Evolutionary conservation across 2,329 filamentous ascomycete genomes (phyloP), one percentile per base, ranked within the genome.

Genomic region (Ophiostoma piceae): DNA sequence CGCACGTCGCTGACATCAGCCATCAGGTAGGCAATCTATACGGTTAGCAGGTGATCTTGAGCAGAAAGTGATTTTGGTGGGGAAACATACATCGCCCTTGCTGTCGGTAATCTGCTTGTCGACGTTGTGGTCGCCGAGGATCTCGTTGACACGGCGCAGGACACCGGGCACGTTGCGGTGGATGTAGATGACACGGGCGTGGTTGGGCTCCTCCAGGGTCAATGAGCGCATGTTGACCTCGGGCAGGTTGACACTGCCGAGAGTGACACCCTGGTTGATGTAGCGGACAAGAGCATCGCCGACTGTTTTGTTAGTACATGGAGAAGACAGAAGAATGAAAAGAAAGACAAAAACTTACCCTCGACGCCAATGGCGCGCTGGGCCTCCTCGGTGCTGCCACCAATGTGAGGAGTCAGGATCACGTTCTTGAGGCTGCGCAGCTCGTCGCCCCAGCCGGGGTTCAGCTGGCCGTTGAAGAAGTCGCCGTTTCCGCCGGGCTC

Each of bases 41-140:
- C 66, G 67, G 72, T 67, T 62, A 64, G 62, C 62, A 65, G 7
- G n/a, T 65, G 62, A 5, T 43, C 5, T 22, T 65, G 62, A 5
- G 54, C 14, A 9, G 41, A 2, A 64, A 22, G 35, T 35, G 1
- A 35, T 35, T 35, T 35, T 14, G 14, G 29, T 26, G 7, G 47
- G 32, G 19, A 54, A 14, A 70, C 73, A 8, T 60, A 95, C 86
- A 85, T 98, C 94, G 75, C 93, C 94, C 82, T 90, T 90, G 81
- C 91, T 96, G 79, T 98, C 95, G 67, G 92, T 95, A 83, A 96
- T 98, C 82, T 99, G 95, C 85, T 98, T 98, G 82, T 97, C 94
- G 75, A 99, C 94, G 79, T 99, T 99, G 84, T 99, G 94, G 76
- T 96, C 89, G 62, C 91, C 92, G 66, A 99, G 85, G 73, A 98